Base-by-base conservation (phyloP, 2,329 filamentous ascomycete species). In the Xylariaceae sp. region DNA sequence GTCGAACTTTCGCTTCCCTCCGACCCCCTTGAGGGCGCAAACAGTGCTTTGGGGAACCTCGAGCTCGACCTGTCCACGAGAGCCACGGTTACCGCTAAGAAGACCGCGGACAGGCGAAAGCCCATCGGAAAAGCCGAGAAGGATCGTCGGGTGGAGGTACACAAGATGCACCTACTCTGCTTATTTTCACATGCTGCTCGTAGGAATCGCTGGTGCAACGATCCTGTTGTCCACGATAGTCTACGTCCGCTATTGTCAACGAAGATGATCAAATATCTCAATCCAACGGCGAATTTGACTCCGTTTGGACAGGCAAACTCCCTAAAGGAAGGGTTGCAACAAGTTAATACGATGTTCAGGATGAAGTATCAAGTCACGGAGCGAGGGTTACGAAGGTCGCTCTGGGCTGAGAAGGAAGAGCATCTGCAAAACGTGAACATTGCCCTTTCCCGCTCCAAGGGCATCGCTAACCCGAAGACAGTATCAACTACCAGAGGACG, bases 141-240 rank as follows among this genome's bases (percentile, higher is more conserved):
- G 40, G 59, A 60, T 27, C 61, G 56, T 11, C 76, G 89, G 14
- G 56, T 92, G 19, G 73, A 86, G 32, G 69, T 88, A n/a, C 92
- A 98, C 58, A 94, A 90, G 58, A 67, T 79, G 40, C 89, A 98
- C 59, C 45, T 96, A 1, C 63, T 95, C 11, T 94, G 86, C 53
- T 68, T 98, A 2, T 60, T 98, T 12, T 76, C 78, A 8, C 86
- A 96, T 57, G 72, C 80, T 12, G 73, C 83, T 44, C 67, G 77
- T 37, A 77, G 89, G 35, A 98, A 96, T 52, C 66, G 74, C 35
- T 95, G 90, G 87, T 95, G 89, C 60, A 94, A 94, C 50, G 81
- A 90, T 52, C 49, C 63, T 11, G 61, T 70, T 36, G 74, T 84
- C 7, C 86, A 94, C 52, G 70, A 65, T 25, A 61, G 60, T n/a